Conservation (phyloP, 352 stramenopile genomes). For the Pythium diclinum region DNA sequence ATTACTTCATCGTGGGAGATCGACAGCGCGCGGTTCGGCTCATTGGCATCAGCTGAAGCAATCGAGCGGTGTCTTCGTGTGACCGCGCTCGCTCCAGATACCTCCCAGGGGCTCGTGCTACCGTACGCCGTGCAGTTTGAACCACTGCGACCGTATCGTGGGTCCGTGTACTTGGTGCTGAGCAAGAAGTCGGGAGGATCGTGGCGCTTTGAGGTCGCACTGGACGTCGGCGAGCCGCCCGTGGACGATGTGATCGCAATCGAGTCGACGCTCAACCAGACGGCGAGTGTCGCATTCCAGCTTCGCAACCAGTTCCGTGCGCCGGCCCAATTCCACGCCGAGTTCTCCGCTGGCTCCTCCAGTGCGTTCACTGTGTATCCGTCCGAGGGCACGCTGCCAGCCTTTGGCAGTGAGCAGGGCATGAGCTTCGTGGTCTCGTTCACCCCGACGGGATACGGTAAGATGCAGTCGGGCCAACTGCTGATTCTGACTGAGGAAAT, state of each 20-base stretch:
- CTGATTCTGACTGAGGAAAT: constrained; percentile 89
- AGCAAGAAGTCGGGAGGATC: constrained; percentile 74
- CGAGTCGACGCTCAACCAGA: constrained; percentile 84
- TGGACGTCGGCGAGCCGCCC: constrained; percentile 77
- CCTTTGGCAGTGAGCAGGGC: constrained; percentile 69
- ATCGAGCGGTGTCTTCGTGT: constrained; percentile 57
- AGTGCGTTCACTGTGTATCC: constrained; percentile 90
- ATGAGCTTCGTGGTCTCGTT: constrained; percentile 87
- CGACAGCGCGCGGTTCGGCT: constrained; percentile 45
- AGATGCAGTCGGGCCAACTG: constrained; percentile 85
- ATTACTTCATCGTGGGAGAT: constrained; percentile 72
- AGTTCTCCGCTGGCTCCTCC: constrained; percentile 85
- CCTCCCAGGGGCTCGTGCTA: constrained; percentile 24
- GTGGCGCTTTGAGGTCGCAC: constrained; percentile 85
- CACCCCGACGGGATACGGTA: constrained; percentile 89
- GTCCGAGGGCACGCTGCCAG: constrained; percentile 59
- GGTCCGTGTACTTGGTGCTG: constrained; percentile 69
- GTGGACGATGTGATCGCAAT: constrained; percentile 88
- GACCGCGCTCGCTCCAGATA: constrained; percentile 25
- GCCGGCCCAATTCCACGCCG: constrained; percentile 69
- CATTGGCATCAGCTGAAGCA: constrained; percentile 37
- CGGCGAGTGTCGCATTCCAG: constrained; percentile 81
- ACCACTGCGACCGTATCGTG: constrained; percentile 81
- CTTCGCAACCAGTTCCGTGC: constrained; percentile 87
- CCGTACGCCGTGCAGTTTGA: constrained; percentile 77